Evolutionary conservation across 352 stramenopile species (phyloP), one percentile per base, ranked within the genome.

Genomic region (Blastocystis sp.): DNA sequence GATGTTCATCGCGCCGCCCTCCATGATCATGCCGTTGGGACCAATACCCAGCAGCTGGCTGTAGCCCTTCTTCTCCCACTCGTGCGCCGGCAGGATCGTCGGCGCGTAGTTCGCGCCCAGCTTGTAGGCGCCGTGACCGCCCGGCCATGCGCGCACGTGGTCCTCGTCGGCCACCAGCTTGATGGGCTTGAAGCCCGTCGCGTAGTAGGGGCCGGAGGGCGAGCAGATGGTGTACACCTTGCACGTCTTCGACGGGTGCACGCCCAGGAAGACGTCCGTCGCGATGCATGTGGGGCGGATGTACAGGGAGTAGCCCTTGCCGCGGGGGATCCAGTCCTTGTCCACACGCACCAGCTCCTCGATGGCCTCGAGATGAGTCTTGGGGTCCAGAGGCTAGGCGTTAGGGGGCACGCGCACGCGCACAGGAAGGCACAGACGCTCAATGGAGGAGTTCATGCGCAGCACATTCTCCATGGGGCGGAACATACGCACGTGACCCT

Each of bases 151-250:
- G 62, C 96, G 94, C 67, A 98, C 93, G 89, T 96, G 97, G 34
- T 90, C 90, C 82, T 95, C 94, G 87, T 97, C 97, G 0, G 95
- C 93, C 65, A 91, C 93, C 0, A 97, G 90, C 90, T 95, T 96
- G 67, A 97, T 92, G 0, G 94, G 93, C 90, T 95, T 95, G 88
- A 96, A 96, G 60, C 94, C 94, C 77, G 96, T 94, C 76, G 95
- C 94, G 91, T 98, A 99, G 92, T 99, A 99, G 5, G 96, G 96
- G 21, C 96, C 96, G 7, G 98, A 95, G 9, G 96, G 96, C 71
- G 93, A 97, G 40, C 96, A 92, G 82, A 99, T 98, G 53, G 97
- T 67, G 61, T 67, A 90, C 21, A 90, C 10, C 67, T 89, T 90
- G 28, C 88, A 76, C 1, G 45, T 69, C 59, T 90, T 67, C 1